A percentile compares a stretch with the other conserved stretches of the same genome.
phyloP scores from a whole-genome alignment of 164 flowering plant genomes.

The Saururus chinensis region DNA sequence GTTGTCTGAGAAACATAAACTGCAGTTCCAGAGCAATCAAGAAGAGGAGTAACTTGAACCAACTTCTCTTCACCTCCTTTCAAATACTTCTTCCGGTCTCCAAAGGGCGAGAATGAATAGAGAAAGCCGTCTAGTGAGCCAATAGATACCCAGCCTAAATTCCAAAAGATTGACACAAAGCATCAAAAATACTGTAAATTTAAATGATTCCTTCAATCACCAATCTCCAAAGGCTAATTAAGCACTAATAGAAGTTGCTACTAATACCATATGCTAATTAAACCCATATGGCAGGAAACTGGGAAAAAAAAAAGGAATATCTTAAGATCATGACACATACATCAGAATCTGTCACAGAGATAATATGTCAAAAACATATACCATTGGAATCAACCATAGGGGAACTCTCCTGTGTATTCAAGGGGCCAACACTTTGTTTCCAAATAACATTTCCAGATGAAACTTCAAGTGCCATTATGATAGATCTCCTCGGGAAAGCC shows the following conservation, averaged over 20 bases:
- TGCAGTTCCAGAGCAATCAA: constrained; percentile 84
- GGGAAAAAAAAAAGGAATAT: neutral
- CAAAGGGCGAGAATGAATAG: constrained; percentile 70
- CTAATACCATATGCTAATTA: neutral
- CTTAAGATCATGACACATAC: neutral
- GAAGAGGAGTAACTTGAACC: constrained; percentile 65
- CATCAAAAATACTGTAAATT: too few relatives aligned
- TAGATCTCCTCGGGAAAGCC: constrained; percentile 36
- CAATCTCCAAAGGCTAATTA: too few relatives aligned
- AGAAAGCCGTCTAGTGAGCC: constrained; percentile 81
- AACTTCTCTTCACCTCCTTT: constrained; percentile 26
- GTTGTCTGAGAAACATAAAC: constrained; percentile 61
- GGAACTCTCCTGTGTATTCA: constrained; percentile 35
- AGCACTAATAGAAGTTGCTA: constrained; percentile 3
- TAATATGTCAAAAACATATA: constrained; percentile 12
- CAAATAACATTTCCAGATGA: constrained; percentile 57
- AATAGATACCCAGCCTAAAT: constrained; percentile 76
- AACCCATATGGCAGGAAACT: neutral
- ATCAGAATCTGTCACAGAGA: neutral
- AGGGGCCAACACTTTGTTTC: constrained; percentile 63
- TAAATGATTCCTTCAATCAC: too few relatives aligned
- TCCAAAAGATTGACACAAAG: constrained; percentile 8
- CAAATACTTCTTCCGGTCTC: constrained; percentile 46
- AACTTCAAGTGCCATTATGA: constrained; percentile 62
- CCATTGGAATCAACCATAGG: constrained; percentile 78